Conservation (phyloP, 1,284 basidiomycete genomes). For the Leccinum pachyderme region DNA sequence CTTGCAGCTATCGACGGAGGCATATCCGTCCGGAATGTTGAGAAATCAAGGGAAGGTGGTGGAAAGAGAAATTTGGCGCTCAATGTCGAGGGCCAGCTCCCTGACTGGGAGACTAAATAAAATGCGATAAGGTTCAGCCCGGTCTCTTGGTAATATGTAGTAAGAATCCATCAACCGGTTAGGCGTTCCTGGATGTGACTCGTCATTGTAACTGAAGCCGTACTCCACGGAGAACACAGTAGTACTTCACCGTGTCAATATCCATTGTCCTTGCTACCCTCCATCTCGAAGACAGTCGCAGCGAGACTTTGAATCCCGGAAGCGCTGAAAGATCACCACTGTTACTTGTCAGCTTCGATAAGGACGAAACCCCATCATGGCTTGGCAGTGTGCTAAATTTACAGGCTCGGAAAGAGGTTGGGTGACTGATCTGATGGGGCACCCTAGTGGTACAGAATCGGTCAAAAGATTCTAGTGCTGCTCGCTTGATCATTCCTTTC, state of each 20-base stretch:
- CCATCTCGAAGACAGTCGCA: not conserved
- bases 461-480: no score
- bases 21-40: slow-evolving; percentile 9
- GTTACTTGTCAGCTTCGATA: not conserved
- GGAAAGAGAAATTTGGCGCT: not conserved
- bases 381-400: not conserved
- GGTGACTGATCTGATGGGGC: not conserved
- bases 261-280: not conserved
- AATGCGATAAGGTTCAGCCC: not conserved
- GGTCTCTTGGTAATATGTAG: not conserved
- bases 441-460: no score
- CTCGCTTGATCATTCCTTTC: no score
- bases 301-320: not conserved
- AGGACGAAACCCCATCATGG: not conserved
- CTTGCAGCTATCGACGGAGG: slow-evolving; percentile 11
- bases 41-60: not conserved
- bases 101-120: not conserved
- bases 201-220: not conserved
- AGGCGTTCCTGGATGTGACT: not conserved
- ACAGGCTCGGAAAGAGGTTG: not conserved
- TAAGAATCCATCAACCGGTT: not conserved
- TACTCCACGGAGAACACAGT: not conserved
- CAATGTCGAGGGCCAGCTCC: not conserved
- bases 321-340: not conserved
- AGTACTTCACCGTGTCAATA: not conserved